These are phyloP conservation scores for Cercophora scortea DNA, from an alignment of 495 filamentous ascomycete species.

Conservation along the genomic window DNA sequence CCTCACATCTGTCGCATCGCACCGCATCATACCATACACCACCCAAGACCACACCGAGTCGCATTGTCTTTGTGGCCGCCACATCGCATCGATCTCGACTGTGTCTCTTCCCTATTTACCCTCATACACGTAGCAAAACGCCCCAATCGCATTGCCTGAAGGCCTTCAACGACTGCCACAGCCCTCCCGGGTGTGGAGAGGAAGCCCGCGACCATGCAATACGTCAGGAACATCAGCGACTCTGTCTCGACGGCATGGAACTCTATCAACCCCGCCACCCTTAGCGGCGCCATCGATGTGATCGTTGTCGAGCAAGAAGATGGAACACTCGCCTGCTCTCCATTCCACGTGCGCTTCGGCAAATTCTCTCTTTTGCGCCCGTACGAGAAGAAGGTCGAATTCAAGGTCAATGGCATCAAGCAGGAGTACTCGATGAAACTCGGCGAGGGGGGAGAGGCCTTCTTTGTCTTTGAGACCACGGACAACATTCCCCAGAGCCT, in stretches of 20 bases:
- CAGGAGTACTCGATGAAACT: conserved; percentile 97
- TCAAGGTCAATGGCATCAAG: conserved; percentile 85
- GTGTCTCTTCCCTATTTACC: too few relatives aligned
- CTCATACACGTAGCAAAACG: too few relatives aligned
- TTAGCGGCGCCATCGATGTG: conserved; percentile 97
- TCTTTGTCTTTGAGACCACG: conserved; percentile 95
- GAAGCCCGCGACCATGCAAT: conserved; percentile 62
- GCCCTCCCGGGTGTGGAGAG: neutral
- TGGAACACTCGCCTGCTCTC: conserved; percentile 79
- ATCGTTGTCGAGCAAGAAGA: conserved; percentile 98
- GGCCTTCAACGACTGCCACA: too few relatives aligned
- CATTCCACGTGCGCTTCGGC: conserved; percentile 97
- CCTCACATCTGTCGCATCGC: too few relatives aligned
- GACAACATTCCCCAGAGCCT: conserved; percentile 79
- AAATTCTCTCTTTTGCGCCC: conserved; percentile 95
- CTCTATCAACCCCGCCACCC: conserved; percentile 94
- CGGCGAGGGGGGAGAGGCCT: conserved; percentile 93
- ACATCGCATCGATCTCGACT: too few relatives aligned
- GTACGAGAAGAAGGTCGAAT: conserved; percentile 99
- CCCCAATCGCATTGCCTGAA: too few relatives aligned
- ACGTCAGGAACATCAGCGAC: conserved; percentile 91
- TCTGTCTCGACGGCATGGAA: conserved; percentile 99
- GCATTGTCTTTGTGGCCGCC: too few relatives aligned
- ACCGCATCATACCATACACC: too few relatives aligned
- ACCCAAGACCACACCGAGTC: too few relatives aligned